Evolutionary conservation across 495 filamentous ascomycete genomes (phyloP), one percentile per base, ranked within the genome.

Genomic region (Parathielavia hyrcaniae): DNA sequence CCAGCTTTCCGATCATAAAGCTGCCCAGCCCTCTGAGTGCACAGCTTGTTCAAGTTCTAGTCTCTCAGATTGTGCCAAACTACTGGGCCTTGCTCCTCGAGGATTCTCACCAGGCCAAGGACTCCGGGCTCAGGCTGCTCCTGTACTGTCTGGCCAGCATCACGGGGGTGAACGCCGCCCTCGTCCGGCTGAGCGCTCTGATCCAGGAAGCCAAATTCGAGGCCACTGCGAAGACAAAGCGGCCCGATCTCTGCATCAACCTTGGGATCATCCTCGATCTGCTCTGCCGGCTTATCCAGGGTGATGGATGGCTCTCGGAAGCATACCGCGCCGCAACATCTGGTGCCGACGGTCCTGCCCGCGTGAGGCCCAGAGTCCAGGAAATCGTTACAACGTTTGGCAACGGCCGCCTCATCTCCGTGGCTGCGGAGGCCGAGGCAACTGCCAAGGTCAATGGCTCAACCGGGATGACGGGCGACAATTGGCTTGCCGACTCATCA

Each of bases 361-460:
- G 55, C 34, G 32, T 53, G 10, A 63, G 59, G 41, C 67, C 68
- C 2, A 56, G 74, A 17, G 59, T 68, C 19, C 74, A 77, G 50
- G 75, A 76, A 43, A 38, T 81, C 66, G 20, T 79, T 12, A 58
- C 71, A 9, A 60, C 91, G 35, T 70, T 91, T 47, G 86, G 83
- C 13, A 81, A 84, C 44, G 86, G 91, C 26, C 87, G 81, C 62
- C 70, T 97, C 20, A 64, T 95, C 14, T 85, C 87, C 0, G 67
- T 82, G 48, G 79, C 83, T 38, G 90, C 90, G 13, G 88, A 97
- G 71, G 89, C 87, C n/a, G 78, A 85, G 23, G 77, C 81, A 45
- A 64, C 85, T 45, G 59, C 75, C 43, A 72, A 74, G 59, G 58
- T 70, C 2, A 58, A 49, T 12, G 16, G 5, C 32, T 20, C 57